Evolutionary conservation across 306 rosid genomes (phyloP).

Genomic region (Malus sieversii): DNA sequence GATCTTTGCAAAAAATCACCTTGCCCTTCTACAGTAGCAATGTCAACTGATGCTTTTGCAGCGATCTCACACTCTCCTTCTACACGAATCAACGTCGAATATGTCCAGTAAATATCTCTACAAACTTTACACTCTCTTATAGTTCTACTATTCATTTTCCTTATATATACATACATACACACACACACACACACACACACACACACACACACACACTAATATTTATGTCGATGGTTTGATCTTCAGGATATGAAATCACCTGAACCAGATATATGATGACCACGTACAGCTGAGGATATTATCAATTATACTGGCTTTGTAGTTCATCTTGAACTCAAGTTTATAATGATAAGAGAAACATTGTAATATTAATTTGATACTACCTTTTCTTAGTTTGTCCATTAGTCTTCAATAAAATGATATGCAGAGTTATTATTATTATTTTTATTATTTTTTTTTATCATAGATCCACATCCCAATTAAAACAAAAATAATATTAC

Average conservation of each 20-base stretch:
- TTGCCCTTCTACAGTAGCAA: constrained; percentile 40
- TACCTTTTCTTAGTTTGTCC: neutral
- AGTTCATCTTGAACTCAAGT: neutral
- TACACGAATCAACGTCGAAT: constrained; percentile 54
- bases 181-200: no score
- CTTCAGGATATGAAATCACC: neutral
- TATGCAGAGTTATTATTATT: neutral
- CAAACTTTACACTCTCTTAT: neutral
- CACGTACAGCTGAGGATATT: neutral
- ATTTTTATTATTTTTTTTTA: no score
- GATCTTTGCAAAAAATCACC: constrained; percentile 37
- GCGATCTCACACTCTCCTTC: constrained; percentile 36
- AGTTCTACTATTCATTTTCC: neutral
- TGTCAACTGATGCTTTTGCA: constrained; percentile 48
- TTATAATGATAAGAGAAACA: neutral
- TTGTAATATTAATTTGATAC: no score
- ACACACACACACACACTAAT: no score
- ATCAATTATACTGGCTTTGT: neutral
- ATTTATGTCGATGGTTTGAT: neutral
- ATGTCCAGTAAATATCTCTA: constrained; percentile 31
- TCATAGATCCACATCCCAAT: neutral
- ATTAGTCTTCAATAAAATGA: neutral
- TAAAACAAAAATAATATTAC: neutral
- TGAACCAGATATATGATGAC: neutral
- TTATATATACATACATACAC: no score